Evolutionary conservation across 768 basidiomycete genomes (phyloP).

Genomic region (Phlegmacium glaucopus): DNA sequence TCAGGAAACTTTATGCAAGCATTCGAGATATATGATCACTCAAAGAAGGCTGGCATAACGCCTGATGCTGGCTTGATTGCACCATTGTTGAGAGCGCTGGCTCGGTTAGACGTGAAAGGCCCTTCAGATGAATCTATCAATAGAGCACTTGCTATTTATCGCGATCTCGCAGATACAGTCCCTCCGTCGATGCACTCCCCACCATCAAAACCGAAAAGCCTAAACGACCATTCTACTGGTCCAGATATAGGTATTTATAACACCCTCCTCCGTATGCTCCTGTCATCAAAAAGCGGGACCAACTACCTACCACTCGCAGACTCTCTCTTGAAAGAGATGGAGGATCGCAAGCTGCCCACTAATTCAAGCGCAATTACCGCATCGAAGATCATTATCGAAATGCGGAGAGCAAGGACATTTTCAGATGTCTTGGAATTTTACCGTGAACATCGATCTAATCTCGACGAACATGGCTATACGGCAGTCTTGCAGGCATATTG

Average conservation of each 20-base stretch:
- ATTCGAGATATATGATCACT: slow-evolving; percentile 45
- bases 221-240: slow-evolving; percentile 31
- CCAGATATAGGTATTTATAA: slow-evolving; percentile 56
- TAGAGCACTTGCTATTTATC: slow-evolving; percentile 50
- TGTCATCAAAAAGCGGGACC: slow-evolving; percentile 37
- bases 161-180: slow-evolving; percentile 6
- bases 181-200: slow-evolving; percentile 11
- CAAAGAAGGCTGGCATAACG: slow-evolving; percentile 37
- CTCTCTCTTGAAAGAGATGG: slow-evolving; percentile 66
- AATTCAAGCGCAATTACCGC: slow-evolving; percentile 43
- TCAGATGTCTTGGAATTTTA: slow-evolving; percentile 67
- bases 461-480: slow-evolving; percentile 59
- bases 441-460: slow-evolving; percentile 32
- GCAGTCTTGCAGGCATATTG: slow-evolving; percentile 65
- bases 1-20: slow-evolving; percentile 37
- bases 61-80: slow-evolving; percentile 50
- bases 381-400: slow-evolving; percentile 59
- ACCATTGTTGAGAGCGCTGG: slow-evolving; percentile 53
- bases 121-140: slow-evolving; percentile 43
- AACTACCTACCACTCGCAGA: slow-evolving; percentile 48
- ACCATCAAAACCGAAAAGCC: background rate
- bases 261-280: slow-evolving; percentile 46
- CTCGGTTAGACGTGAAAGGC: slow-evolving; percentile 30
- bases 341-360: slow-evolving; percentile 41
- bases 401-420: slow-evolving; percentile 54